Conservation (phyloP, 2,329 filamentous ascomycete species). For the Exophiala sp. region DNA sequence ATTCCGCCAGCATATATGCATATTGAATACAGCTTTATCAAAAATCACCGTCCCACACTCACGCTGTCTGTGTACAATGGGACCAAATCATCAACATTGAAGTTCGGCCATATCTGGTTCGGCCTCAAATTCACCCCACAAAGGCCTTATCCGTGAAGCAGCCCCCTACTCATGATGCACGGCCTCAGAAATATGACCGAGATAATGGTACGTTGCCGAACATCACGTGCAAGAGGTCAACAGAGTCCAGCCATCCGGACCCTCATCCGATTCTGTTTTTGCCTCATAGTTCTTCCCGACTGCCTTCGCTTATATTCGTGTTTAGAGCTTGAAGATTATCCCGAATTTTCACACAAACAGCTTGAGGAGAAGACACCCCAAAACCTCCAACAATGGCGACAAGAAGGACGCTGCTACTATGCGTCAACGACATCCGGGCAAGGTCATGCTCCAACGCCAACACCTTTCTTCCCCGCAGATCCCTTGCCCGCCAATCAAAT, state of each 20-base stretch:
- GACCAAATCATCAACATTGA: neutral
- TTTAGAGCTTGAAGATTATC: neutral
- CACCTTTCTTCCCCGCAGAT: slow-evolving; percentile 7
- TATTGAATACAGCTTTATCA: neutral
- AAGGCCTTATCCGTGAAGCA: neutral
- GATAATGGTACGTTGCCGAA: neutral
- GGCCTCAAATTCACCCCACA: slow-evolving; percentile 4
- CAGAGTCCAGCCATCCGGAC: neutral
- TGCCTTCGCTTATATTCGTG: neutral
- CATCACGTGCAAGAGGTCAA: slow-evolving; percentile 6
- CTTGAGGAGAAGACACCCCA: neutral
- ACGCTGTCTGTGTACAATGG: neutral
- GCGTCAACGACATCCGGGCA: slow-evolving; percentile 16
- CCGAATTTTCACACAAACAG: neutral
- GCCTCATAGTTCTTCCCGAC: neutral
- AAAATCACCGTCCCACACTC: neutral
- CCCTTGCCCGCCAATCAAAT: slow-evolving; percentile 8
- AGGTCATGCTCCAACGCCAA: neutral
- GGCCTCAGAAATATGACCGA: slow-evolving; percentile 19
- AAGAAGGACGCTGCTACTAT: slow-evolving; percentile 18
- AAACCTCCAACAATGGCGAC: slow-evolving; percentile 4
- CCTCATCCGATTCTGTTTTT: neutral
- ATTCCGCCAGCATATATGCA: neutral
- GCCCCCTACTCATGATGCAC: neutral
- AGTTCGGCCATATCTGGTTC: neutral